A percentile compares a stretch with the other conserved stretches of the same genome.
phyloP scores from a whole-genome alignment of 2,329 filamentous ascomycete species.

The Aspergillus terreus region DNA sequence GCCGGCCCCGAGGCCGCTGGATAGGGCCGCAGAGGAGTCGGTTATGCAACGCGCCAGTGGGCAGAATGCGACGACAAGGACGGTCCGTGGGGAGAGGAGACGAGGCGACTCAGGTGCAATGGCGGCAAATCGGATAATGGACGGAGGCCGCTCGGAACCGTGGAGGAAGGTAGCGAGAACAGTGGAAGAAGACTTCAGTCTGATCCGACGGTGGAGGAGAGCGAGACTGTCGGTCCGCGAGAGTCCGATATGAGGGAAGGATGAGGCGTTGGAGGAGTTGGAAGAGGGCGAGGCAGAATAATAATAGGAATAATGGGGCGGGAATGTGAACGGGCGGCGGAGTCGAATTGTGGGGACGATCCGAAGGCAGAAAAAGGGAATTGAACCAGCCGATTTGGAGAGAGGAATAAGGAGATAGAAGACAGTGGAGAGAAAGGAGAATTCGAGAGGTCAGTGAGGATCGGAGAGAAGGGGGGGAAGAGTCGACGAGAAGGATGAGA shows the following conservation, averaged over 20 bases:
- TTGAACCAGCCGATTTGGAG: background rate
- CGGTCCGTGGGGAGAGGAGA: background rate
- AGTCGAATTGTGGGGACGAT: conserved; percentile 3
- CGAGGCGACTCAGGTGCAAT: conserved; percentile 1
- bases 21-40: conserved; percentile 8
- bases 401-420: background rate
- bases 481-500: background rate
- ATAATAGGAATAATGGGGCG: background rate
- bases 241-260: background rate
- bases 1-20: conserved; percentile 18
- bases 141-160: no score
- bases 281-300: background rate
- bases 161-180: no score
- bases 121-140: background rate
- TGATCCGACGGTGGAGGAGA: background rate
- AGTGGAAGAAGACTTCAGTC: no score
- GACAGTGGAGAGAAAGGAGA: background rate
- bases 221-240: background rate
- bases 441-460: conserved; percentile 1
- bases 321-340: conserved; percentile 3
- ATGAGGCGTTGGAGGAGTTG: background rate
- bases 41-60: conserved; percentile 9
- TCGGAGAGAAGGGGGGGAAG: background rate
- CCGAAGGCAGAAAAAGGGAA: background rate
- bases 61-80: conserved; percentile 4